Evolutionary conservation across 169 alveolate genomes (phyloP).

Genomic region (Cryptosporidium xiaoi): DNA sequence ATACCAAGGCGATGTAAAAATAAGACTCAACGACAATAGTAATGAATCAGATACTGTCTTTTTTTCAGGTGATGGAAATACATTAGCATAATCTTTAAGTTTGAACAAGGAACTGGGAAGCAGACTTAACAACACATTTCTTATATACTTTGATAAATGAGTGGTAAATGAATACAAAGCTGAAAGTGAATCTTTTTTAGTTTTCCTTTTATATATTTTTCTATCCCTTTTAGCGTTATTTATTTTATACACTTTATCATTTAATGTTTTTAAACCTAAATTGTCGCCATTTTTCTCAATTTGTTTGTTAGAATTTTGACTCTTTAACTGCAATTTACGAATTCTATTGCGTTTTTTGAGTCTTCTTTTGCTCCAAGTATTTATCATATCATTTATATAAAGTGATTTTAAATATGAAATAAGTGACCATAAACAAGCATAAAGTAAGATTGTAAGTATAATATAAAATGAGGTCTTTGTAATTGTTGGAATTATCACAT

Average conservation of each 20-base stretch:
- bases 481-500: constrained; percentile 50
- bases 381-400: constrained; percentile 26
- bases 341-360: neutral
- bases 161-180: neutral
- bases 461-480: constrained; percentile 2
- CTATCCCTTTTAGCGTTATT: no score
- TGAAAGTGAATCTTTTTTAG: no score
- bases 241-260: no score
- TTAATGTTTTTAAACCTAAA: no score
- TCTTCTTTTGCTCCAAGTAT: constrained; percentile 13
- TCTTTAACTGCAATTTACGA: neutral
- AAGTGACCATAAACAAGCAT: constrained; percentile 21
- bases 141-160: neutral
- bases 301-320: neutral
- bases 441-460: constrained; percentile 7
- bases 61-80: constrained; percentile 37
- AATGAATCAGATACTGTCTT: constrained; percentile 7
- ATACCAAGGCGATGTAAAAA: constrained; percentile 68
- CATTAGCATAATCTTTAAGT: constrained; percentile 31
- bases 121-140: constrained; percentile 3
- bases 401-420: constrained; percentile 22
- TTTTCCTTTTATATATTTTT: no score
- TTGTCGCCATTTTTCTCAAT: no score
- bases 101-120: constrained; percentile 34
- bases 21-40: constrained; percentile 7